Evolutionary conservation across 2,329 filamentous ascomycete species (phyloP).

Genomic region (Colletotrichum tofieldiae): DNA sequence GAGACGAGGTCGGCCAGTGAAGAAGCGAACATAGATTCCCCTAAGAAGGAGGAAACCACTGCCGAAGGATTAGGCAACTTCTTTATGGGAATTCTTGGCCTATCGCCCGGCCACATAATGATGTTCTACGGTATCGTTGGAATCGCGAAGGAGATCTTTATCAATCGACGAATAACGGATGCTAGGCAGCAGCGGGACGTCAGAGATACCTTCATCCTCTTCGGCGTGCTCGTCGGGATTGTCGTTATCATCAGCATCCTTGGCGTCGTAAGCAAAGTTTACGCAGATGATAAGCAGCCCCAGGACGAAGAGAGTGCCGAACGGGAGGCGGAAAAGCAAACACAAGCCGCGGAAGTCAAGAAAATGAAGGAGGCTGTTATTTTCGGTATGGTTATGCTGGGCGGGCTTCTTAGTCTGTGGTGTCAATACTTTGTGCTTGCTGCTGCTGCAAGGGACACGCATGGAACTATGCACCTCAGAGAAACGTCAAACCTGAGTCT

Average conservation of each 20-base stretch:
- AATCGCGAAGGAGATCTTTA: neutral
- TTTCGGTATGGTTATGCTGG: neutral
- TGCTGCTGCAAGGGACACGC: conserved; percentile 7
- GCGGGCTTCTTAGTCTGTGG: conserved; percentile 1
- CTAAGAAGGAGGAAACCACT: neutral
- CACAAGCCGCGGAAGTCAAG: neutral
- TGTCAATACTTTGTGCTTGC: conserved; percentile 10
- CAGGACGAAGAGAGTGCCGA: neutral
- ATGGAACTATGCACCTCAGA: neutral
- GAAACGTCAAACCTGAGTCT: neutral
- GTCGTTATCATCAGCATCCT: neutral
- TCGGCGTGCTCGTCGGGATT: neutral
- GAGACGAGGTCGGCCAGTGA: neutral
- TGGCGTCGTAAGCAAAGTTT: no score
- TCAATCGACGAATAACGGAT: neutral
- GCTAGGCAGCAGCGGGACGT: neutral
- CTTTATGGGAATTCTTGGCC: neutral
- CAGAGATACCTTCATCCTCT: neutral
- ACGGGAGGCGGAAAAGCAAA: neutral
- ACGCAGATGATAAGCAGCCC: neutral
- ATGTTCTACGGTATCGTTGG: conserved; percentile 2
- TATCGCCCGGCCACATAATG: neutral
- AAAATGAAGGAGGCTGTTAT: neutral
- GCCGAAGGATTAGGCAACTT: neutral
- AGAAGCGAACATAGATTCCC: neutral